Conservation (phyloP, 768 basidiomycete genomes). For the Mycena galericulata region DNA sequence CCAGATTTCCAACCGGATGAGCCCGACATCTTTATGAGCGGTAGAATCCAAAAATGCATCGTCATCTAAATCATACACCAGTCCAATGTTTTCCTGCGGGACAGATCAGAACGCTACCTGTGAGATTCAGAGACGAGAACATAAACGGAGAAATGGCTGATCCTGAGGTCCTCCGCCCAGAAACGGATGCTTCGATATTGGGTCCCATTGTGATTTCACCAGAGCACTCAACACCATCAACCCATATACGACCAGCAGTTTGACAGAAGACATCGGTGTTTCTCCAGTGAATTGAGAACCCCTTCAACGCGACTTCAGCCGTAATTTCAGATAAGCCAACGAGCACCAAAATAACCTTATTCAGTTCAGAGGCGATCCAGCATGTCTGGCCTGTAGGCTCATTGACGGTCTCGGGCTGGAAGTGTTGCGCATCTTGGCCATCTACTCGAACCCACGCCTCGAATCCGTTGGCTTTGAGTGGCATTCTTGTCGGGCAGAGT, state of each 20-base stretch:
- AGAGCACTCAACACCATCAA: slow-evolving; percentile 31
- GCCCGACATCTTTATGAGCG: slow-evolving; percentile 20
- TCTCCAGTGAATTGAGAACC: slow-evolving; percentile 29
- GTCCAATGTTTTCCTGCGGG: not conserved
- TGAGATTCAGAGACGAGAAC: slow-evolving; percentile 26
- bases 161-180: slow-evolving; percentile 23
- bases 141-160: slow-evolving; percentile 17
- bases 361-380: slow-evolving; percentile 30
- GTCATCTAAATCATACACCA: slow-evolving; percentile 13
- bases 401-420: slow-evolving; percentile 10
- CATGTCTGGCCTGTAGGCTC: slow-evolving; percentile 19
- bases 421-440: slow-evolving; percentile 4
- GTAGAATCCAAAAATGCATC: slow-evolving; percentile 21
- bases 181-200: slow-evolving; percentile 15
- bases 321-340: not conserved
- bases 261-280: slow-evolving; percentile 33
- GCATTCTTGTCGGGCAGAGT: not conserved
- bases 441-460: slow-evolving; percentile 27
- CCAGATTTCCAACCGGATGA: slow-evolving; percentile 30
- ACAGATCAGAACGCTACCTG: slow-evolving; percentile 9
- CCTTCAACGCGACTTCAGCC: slow-evolving; percentile 9
- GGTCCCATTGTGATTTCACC: slow-evolving; percentile 27
- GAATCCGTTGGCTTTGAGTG: slow-evolving; percentile 24
- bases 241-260: slow-evolving; percentile 25
- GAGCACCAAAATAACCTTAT: slow-evolving; percentile 9